These are phyloP conservation scores for Pueraria montana DNA, from an alignment of 306 rosid genomes.

Conservation along the genomic window DNA sequence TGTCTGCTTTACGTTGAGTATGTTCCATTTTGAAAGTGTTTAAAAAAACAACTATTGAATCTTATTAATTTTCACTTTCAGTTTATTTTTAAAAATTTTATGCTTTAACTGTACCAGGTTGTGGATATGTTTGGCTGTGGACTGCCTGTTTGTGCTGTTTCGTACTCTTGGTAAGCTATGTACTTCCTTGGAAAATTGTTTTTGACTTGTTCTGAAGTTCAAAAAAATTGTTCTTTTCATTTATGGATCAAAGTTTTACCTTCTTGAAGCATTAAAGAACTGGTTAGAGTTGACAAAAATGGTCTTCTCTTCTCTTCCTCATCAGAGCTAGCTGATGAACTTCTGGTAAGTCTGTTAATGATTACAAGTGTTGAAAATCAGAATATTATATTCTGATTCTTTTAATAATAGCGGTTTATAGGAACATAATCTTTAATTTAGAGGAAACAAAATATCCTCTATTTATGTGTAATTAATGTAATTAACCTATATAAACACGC, in stretches of 20 bases:
- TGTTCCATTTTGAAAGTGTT: constrained; percentile 23
- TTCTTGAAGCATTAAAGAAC: constrained; percentile 81
- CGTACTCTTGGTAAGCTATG: constrained; percentile 84
- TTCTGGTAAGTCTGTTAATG: constrained; percentile 69
- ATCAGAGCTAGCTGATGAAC: constrained; percentile 95
- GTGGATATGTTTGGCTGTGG: constrained; percentile 99
- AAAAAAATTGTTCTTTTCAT: constrained; percentile 21
- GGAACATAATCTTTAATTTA: no score
- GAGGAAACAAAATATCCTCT: no score
- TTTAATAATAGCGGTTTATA: no score
- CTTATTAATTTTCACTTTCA: constrained; percentile 12
- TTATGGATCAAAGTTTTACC: constrained; percentile 35
- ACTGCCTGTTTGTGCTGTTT: constrained; percentile 96
- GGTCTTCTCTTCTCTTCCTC: constrained; percentile 92
- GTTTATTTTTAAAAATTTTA: constrained; percentile 27
- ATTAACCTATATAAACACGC: no score
- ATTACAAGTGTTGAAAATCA: no score
- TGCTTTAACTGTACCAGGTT: constrained; percentile 59
- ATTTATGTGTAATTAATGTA: no score
- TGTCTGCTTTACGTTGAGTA: constrained; percentile 25
- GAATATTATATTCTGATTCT: no score
- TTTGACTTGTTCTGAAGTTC: constrained; percentile 29
- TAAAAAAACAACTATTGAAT: neutral
- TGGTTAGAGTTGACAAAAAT: constrained; percentile 82
- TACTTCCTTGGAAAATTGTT: constrained; percentile 17